A percentile compares a stretch with the other conserved stretches of the same genome.
Evolutionary conservation across 2,329 filamentous ascomycete species (phyloP).

Genomic region (Aspergillus quadricinctus): DNA sequence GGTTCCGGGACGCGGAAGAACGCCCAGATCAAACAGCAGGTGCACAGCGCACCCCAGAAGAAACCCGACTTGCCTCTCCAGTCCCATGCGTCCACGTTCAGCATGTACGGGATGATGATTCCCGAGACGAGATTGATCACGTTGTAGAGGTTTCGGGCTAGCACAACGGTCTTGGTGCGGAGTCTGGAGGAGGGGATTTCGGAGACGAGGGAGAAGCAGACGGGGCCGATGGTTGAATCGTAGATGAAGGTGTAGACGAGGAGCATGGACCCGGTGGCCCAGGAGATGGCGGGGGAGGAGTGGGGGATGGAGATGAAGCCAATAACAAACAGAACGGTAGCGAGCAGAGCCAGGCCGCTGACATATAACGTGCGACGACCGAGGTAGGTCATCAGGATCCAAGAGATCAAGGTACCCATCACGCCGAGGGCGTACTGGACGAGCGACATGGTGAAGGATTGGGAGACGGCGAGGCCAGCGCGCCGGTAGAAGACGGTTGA

Average conservation of each 20-base stretch:
- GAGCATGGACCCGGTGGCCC: slow-evolving; percentile 79
- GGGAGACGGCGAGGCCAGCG: slow-evolving; percentile 48
- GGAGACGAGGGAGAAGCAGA: slow-evolving; percentile 82
- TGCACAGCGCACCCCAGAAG: slow-evolving; percentile 81
- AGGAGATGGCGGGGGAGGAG: background rate
- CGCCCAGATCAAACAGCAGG: slow-evolving; percentile 74
- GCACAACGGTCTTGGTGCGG: slow-evolving; percentile 86
- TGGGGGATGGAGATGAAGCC: slow-evolving; percentile 74
- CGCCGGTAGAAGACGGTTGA: slow-evolving; percentile 58
- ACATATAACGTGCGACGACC: slow-evolving; percentile 74
- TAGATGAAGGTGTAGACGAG: slow-evolving; percentile 77
- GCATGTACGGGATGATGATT: slow-evolving; percentile 86
- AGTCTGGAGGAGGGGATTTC: slow-evolving; percentile 78
- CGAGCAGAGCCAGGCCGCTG: slow-evolving; percentile 69
- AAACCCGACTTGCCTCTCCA: slow-evolving; percentile 86
- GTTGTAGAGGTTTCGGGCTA: slow-evolving; percentile 77
- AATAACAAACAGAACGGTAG: slow-evolving; percentile 72
- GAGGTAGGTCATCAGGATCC: slow-evolving; percentile 71
- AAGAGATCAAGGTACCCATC: slow-evolving; percentile 74
- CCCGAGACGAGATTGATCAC: slow-evolving; percentile 76
- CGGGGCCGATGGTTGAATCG: slow-evolving; percentile 81
- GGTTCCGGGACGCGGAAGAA: slow-evolving; percentile 81
- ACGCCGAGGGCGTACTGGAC: slow-evolving; percentile 66
- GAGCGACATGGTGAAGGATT: slow-evolving; percentile 47
- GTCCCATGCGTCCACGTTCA: slow-evolving; percentile 81